Base-by-base conservation (phyloP, 2,329 filamentous ascomycete species). In the Colletotrichum incanum region DNA sequence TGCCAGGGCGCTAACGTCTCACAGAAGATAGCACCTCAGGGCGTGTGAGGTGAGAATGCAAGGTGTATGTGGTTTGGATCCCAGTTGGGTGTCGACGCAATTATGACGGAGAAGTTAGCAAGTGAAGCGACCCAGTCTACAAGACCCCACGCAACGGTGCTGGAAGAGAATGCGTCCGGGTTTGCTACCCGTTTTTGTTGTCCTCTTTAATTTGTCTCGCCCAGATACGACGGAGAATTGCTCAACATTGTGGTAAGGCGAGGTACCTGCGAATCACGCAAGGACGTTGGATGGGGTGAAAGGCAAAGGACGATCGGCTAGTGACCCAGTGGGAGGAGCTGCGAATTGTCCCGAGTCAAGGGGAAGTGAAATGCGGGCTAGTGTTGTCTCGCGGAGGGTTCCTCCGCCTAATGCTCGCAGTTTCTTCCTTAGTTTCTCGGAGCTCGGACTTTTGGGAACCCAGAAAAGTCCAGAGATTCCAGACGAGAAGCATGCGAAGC, bases 331-430 rank as follows among this genome's bases (percentile, higher is more conserved):
- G n/a, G 59, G 47, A 52, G 34, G 31, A 52, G 47, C 26, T 9
- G 16, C n/a, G 16, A 54, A 55, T 64, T 64, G 31, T 28, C 14
- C 45, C 34, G 60, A 50, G 16, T 64, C 34, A 41, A 54, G 37
- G 37, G 37, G 50, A 49, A 37, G 18, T 14, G n/a, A 23, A 55
- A 54, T 12, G 37, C 16, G 23, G 18, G 52, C 45, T 28, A 45
- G 50, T 50, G 18, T 20, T 67, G 59, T 52, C 65, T 68, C 16
- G 37, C 65, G 69, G 69, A 68, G 52, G 16, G 18, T 52, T 64
- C 8, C 52, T 69, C 52, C 55, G 56, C 28, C 37, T 34, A 37
- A 20, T 39, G 26, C 41, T 55, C 52, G 7, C 60, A n/a, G 20
- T 39, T 37, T 39, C n/a, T 26, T 16, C 18, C 43, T 47, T 31